Conservation (phyloP, 2,329 filamentous ascomycete genomes). For the Sphaerulina populicola region DNA sequence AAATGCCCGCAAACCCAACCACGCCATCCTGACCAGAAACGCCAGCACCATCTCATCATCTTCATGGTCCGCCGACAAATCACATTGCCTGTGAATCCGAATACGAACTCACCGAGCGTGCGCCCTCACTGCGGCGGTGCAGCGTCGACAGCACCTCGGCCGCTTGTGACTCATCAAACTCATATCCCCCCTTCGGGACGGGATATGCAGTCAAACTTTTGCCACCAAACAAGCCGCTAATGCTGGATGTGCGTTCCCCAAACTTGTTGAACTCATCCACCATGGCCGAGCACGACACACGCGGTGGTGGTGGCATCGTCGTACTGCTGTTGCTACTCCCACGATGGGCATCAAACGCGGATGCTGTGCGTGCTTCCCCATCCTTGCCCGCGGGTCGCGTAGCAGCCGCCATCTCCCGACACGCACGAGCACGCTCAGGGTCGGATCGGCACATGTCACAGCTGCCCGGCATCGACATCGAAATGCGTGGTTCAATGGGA, state of each 20-base stretch:
- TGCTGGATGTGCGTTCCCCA: constrained; percentile 19
- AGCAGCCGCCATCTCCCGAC: constrained; percentile 20
- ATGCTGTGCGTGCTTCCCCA: constrained; percentile 2
- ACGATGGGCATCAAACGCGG: background rate
- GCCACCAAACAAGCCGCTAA: constrained; percentile 19
- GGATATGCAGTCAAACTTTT: constrained; percentile 17
- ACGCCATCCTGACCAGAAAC: too few relatives aligned
- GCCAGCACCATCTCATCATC: too few relatives aligned
- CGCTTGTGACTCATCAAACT: constrained; percentile 19
- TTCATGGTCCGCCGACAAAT: too few relatives aligned
- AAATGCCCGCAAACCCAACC: too few relatives aligned
- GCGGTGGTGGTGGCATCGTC: constrained; percentile 14
- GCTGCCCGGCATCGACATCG: constrained; percentile 21
- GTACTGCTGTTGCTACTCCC: constrained; percentile 4
- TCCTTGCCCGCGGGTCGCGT: constrained; percentile 7
- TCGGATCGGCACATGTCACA: constrained; percentile 27
- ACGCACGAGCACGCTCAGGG: constrained; percentile 24
- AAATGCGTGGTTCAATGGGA: constrained; percentile 9
- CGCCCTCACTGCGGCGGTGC: constrained; percentile 12
- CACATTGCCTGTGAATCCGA: background rate
- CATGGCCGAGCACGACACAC: constrained; percentile 19
- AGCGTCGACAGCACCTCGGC: constrained; percentile 18
- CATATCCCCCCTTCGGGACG: constrained; percentile 14
- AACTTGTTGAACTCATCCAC: constrained; percentile 21
- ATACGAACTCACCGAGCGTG: constrained; percentile 7